Conservation (phyloP, 2,329 filamentous ascomycete species). For the Colletotrichum chlorophyti region DNA sequence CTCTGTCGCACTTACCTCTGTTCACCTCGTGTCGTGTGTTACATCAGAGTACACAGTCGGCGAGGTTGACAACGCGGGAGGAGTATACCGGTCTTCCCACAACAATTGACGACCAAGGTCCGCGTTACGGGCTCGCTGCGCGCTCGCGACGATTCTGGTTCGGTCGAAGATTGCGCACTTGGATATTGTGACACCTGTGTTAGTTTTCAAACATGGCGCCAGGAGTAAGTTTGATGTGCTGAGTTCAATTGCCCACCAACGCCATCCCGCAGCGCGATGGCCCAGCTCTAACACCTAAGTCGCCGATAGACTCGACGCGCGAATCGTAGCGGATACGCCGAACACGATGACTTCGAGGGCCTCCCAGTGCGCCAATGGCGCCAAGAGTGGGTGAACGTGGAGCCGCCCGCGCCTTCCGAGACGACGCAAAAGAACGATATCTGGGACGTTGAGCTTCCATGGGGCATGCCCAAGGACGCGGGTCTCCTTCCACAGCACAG, state of each 20-base stretch:
- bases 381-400: slow-evolving; percentile 72
- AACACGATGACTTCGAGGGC: slow-evolving; percentile 71
- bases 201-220: slow-evolving; percentile 42
- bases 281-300: slow-evolving; percentile 32
- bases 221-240: slow-evolving; percentile 38
- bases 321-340: slow-evolving; percentile 61
- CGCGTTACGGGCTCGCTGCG: too few relatives aligned
- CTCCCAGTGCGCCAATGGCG: slow-evolving; percentile 93
- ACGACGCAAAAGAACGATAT: slow-evolving; percentile 67
- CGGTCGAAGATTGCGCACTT: background rate
- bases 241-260: too few relatives aligned
- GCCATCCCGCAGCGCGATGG: too few relatives aligned
- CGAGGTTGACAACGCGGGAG: too few relatives aligned
- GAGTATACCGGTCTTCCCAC: too few relatives aligned
- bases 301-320: slow-evolving; percentile 59
- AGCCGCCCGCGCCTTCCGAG: slow-evolving; percentile 70
- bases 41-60: too few relatives aligned
- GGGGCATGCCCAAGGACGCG: slow-evolving; percentile 85
- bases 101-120: too few relatives aligned
- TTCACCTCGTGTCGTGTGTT: background rate
- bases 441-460: slow-evolving; percentile 78
- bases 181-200: background rate
- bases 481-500: slow-evolving; percentile 79
- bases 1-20: slow-evolving; percentile 1
- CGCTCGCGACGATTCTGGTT: background rate